Base-by-base conservation (phyloP, 148 eudicot species). In the Fagopyrum esculentum region DNA sequence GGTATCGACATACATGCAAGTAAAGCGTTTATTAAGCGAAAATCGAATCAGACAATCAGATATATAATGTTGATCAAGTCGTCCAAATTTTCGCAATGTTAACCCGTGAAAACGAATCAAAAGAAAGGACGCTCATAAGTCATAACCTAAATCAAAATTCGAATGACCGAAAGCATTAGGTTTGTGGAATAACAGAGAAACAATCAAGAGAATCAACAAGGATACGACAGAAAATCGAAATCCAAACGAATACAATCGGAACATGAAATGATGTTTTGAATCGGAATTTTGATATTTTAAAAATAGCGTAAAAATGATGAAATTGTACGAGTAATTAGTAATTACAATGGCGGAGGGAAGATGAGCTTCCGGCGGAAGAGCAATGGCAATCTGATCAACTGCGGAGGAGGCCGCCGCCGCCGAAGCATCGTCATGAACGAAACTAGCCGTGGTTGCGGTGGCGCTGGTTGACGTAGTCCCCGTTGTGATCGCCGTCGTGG, bases 261-360 rank as follows among this genome's bases (percentile, higher is more conserved):
- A 9, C 17, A 19, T 55, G 22, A 55, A 55, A 16, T 55, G 60
- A 16, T 35, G 40, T 35, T 35, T 49, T 12, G 52, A 49, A 49
- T 49, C 52, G 12, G 52, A 49, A 8, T 49, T 49, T 49, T 12
- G 11, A 49, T 5, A 49, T 49, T 1, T 35, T 3, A 5, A 61
- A 10, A 61, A 61, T 6, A 29, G 68, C 43, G 22, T 29, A 22
- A 35, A 35, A 35, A 19, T 57, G 19, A 55, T 55, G 59, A 55
- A 55, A 55, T 57, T 57, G 30, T 9, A 29, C 9, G 9, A 60
- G 4, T 12, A 5, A 66, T 66, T 66, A 60, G 4, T 12, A 5
- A 66, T 66, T 66, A 66, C 71, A 66, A 66, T 66, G 71, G 47
- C 71, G 71, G 71, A 35, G 19, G 71, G 46, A 15, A 66, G 71